phyloP scores from a whole-genome alignment of 1,139 yeast genomes.

The Zygosaccharomyces sapae region DNA sequence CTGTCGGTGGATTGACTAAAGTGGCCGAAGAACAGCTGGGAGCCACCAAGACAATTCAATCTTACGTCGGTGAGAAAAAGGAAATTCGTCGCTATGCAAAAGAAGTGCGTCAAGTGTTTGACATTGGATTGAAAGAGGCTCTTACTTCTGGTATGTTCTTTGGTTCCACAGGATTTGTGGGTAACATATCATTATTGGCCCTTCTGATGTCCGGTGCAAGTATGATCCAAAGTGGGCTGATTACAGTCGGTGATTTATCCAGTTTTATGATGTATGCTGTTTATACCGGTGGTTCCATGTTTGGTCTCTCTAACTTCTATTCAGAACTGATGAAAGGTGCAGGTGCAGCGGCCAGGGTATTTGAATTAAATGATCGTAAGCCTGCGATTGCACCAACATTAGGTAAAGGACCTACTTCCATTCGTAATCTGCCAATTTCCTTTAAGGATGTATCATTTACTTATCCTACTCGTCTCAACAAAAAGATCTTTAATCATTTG shows the following conservation, averaged over 20 bases:
- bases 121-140: slow-evolving; percentile 78
- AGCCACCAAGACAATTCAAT: slow-evolving; percentile 81
- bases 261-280: slow-evolving; percentile 95
- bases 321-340: slow-evolving; percentile 95
- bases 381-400: slow-evolving; percentile 65
- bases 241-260: slow-evolving; percentile 84
- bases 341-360: slow-evolving; percentile 91
- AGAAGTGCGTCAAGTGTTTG: slow-evolving; percentile 70
- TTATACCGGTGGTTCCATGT: slow-evolving; percentile 87
- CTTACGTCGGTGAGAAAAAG: slow-evolving; percentile 77
- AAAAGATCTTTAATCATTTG: slow-evolving; percentile 61
- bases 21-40: slow-evolving; percentile 92
- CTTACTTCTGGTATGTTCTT: slow-evolving; percentile 69
- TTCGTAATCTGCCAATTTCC: slow-evolving; percentile 50
- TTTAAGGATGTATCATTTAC: slow-evolving; percentile 66
- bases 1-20: slow-evolving; percentile 81
- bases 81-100: slow-evolving; percentile 60
- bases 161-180: slow-evolving; percentile 78
- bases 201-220: slow-evolving; percentile 76
- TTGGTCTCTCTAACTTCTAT: slow-evolving; percentile 86
- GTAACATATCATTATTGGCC: slow-evolving; percentile 73
- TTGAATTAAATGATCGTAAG: slow-evolving; percentile 76
- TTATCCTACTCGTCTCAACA: slow-evolving; percentile 87
- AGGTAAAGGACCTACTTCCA: slow-evolving; percentile 40
- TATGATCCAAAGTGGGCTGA: slow-evolving; percentile 64